Evolutionary conservation across 306 rosid genomes (phyloP), one percentile per base, ranked within the genome.

Genomic region (Cicer pinnatifidum): DNA sequence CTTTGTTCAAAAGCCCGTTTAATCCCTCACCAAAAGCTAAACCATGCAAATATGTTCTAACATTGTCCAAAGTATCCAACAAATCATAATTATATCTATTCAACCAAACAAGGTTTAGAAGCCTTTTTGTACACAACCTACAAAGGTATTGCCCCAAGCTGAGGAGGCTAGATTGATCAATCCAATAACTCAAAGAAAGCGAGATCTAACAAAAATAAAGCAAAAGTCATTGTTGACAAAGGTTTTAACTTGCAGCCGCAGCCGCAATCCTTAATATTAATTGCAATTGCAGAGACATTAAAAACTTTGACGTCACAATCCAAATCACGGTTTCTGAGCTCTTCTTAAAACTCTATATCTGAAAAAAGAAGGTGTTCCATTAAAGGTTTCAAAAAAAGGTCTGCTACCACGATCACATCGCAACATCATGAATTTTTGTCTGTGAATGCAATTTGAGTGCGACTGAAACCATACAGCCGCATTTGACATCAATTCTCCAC

Each of bases 11-110:
- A 17, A 54, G 33, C 37, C 17, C 17, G 1, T 51, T 51, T 13
- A 9, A 51, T 9, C 57, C 57, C 57, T 15, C 19, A n/a, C 57
- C 60, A 9, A 54, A 53, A 53, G 59, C 59, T 53, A 53, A 53
- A 53, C 33, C 23, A 51, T 19, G 60, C 47, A 45, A 20, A 19
- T 4, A 43, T 17, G 71, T 19, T 39, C 54, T 11, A 46, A 47
- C 44, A 47, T 7, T 16, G 15, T 11, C 48, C 48, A 54, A 43
- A 67, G 56, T n/a, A 59, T 3, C 33, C 54, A 58, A 19, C 15
- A 17, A 46, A 67, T 54, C 41, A 68, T 17, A 57, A 47, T 15
- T 57, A 65, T 13, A 50, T 51, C 15, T 51, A 51, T 62, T 41
- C 53, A 75, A 45, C 11, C 28, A 39, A 63, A n/a, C 12, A 63